Evolutionary conservation across 495 filamentous ascomycete genomes (phyloP), one percentile per base, ranked within the genome.

Genomic region (Penicillium crystallinum): DNA sequence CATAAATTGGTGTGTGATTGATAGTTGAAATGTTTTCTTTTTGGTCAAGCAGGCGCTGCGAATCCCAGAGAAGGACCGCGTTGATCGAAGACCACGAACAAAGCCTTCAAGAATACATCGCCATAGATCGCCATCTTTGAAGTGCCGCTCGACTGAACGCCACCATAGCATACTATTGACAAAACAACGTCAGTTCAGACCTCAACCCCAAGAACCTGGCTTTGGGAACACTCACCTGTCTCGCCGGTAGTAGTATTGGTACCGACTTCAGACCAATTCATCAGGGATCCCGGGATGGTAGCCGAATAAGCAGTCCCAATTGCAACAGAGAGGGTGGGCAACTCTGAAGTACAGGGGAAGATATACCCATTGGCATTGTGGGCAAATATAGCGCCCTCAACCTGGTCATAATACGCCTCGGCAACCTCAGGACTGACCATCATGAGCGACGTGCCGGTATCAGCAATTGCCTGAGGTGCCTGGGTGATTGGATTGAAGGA

Each of bases 101-200:
- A 80, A 18, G 84, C 77, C 69, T 89, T 89, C 62, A 95, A 82
- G 62, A 95, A 84, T 52, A 87, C 78, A 58, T 91, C 88, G 10
- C 89, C 89, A 56, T 84, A 86, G 61, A 95, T 86, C 63, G 89
- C 82, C 53, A 89, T 59, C 3, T 64, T 66, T 12, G 75, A 73
- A 5, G 77, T 77, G 8, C 58, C 55, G 34, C 80, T 87, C 11
- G 80, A 80, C 72, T 89, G 87, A 36, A 90, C 58, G 49, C 85
- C 87, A 49, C 86, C 86, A 54, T 82, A 87, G 72, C 87, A 90
- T 35, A 77, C 84, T 88, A 49, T 40, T 37, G 31, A 46, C 17
- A 10, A 34, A 25, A 21, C 2, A 40, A 31, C 38, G 19, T 64
- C 49, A 64, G 61, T 47, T 21, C 81, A 53, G 78, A 81, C 63